Conservation (phyloP, 2,329 filamentous ascomycete genomes). For the Fusarium camptoceras region DNA sequence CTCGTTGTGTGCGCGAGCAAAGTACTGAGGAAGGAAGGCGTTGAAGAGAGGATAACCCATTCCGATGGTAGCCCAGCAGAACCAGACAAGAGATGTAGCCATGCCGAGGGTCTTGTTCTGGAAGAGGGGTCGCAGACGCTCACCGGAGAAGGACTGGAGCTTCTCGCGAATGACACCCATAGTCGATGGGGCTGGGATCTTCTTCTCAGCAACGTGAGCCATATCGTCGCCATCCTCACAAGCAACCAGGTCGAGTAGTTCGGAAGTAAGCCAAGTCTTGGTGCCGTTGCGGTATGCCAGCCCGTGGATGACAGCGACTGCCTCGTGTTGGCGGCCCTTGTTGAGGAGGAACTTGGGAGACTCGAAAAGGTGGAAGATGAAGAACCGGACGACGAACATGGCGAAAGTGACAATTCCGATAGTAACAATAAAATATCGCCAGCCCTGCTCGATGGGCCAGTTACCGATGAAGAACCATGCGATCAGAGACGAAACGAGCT, state of each 20-base stretch:
- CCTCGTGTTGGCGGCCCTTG: slow-evolving; percentile 80
- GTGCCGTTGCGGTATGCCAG: slow-evolving; percentile 77
- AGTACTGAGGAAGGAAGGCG: slow-evolving; percentile 88
- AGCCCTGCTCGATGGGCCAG: slow-evolving; percentile 76
- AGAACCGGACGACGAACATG: slow-evolving; percentile 84
- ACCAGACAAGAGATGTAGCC: slow-evolving; percentile 73
- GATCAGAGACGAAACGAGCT: slow-evolving; percentile 76
- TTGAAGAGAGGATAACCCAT: slow-evolving; percentile 92
- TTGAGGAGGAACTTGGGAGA: slow-evolving; percentile 87
- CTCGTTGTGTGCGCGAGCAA: slow-evolving; percentile 67
- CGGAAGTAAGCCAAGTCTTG: slow-evolving; percentile 81
- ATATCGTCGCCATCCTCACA: slow-evolving; percentile 53
- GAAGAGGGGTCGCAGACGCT: slow-evolving; percentile 76
- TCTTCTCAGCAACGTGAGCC: slow-evolving; percentile 28
- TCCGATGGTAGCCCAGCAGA: slow-evolving; percentile 84
- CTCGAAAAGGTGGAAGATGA: slow-evolving; percentile 84
- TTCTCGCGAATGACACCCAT: slow-evolving; percentile 65
- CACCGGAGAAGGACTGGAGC: slow-evolving; percentile 73
- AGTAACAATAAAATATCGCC: slow-evolving; percentile 78
- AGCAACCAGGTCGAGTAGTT: slow-evolving; percentile 70
- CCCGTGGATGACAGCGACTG: slow-evolving; percentile 82
- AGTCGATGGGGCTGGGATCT: slow-evolving; percentile 38
- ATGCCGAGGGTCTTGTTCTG: slow-evolving; percentile 62
- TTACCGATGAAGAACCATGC: slow-evolving; percentile 82
- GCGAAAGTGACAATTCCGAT: slow-evolving; percentile 78